Conservation (phyloP, 1,284 basidiomycete species). For the Abortiporus biennis region DNA sequence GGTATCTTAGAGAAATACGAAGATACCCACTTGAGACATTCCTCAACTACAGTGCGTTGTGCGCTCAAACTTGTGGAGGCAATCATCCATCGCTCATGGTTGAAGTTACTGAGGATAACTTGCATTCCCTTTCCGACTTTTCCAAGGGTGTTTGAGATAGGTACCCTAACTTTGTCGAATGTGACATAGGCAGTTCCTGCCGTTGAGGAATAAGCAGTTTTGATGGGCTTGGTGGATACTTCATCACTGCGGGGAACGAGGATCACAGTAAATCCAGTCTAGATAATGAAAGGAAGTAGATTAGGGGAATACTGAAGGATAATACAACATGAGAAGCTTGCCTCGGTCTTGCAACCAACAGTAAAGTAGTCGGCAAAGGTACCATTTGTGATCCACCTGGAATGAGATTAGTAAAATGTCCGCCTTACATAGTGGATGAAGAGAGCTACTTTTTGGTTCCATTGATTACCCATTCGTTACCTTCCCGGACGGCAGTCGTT, state of each 20-base stretch:
- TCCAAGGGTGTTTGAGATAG: conserved; percentile 82
- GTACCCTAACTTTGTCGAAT: conserved; percentile 89
- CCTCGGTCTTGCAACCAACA: conserved; percentile 67
- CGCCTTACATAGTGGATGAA: background rate
- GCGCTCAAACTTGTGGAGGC: conserved; percentile 64
- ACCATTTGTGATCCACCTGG: conserved; percentile 92
- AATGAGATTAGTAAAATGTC: conserved; percentile 1
- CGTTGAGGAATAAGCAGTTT: conserved; percentile 81
- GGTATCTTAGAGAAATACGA: background rate
- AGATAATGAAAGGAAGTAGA: conserved; percentile 6
- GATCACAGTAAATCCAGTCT: conserved; percentile 78
- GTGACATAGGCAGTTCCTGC: conserved; percentile 91
- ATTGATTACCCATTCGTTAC: conserved; percentile 81
- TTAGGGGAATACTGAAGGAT: background rate
- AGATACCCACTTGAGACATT: conserved; percentile 63
- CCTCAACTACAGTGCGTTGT: conserved; percentile 70
- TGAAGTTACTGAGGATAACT: conserved; percentile 84
- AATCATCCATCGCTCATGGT: conserved; percentile 87
- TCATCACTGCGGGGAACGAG: conserved; percentile 75
- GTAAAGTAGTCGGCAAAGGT: conserved; percentile 78
- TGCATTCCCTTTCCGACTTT: conserved; percentile 80
- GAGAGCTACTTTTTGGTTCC: conserved; percentile 76
- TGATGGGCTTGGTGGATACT: conserved; percentile 89
- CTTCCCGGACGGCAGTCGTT: conserved; percentile 81
- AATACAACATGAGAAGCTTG: conserved; percentile 19